Evolutionary conservation across 768 basidiomycete genomes (phyloP), one percentile per base, ranked within the genome.

Genomic region (Podaxis sp.): DNA sequence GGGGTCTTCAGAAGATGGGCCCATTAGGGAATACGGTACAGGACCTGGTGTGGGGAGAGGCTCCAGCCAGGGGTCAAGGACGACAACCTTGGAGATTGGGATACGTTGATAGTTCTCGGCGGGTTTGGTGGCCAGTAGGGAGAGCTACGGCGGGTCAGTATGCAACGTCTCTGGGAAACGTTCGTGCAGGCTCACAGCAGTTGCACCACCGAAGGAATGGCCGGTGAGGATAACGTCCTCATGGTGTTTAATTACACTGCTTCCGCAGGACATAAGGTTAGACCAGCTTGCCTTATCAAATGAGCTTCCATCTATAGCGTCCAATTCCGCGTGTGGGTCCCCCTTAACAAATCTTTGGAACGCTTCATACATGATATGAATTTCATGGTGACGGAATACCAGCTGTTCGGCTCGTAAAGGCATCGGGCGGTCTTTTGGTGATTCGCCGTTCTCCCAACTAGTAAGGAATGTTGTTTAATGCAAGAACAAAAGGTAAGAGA

Each of bases 21-120:
- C 38, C 52, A 27, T 48, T n/a, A 57, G 28, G 61, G 50, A 21
- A 71, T 61, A 36, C 7, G 79, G 79, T 21, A 68, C 62, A 10
- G 79, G 86, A 3, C 84, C 86, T 32, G 84, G 89, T 40, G 77
- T 70, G 5, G 86, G 80, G 23, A 92, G 67, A 16, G 91, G 90
- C 59, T 93, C 90, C 6, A 93, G 72, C 92, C 93, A 94, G 18
- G 93, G 93, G 72, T 95, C 93, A 16, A 91, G 79, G 21, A 88
- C 76, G 21, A 94, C 68, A 7, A 80, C 83, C 50, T 82, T 80
- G 5, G 75, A 71, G 53, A 90, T 72, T 0, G 86, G 87, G 57
- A 93, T 76, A 2, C 66, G 68, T 11, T 68, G 48, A 59, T 79
- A 74, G 2, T 70, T 71, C 27, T 70, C 67, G 16, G 80, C 77